Evolutionary conservation across 257 asterid genomes (phyloP), one percentile per base, ranked within the genome.

Genomic region (Solanum lycopersicoides): DNA sequence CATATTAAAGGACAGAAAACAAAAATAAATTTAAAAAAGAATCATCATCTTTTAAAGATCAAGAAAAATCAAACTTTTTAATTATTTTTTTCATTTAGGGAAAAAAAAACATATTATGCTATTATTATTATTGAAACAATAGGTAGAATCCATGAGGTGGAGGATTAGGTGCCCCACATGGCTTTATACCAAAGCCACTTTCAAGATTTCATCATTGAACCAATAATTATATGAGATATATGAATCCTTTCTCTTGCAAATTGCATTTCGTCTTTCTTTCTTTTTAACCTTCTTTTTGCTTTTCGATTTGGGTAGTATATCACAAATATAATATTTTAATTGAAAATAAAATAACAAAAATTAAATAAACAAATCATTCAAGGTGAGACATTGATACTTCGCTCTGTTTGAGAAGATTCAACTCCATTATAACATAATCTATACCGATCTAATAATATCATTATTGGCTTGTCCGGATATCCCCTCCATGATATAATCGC

Each of bases 151-250:
- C 87, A 84, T 65, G 80, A 66, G 80, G 86, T 63, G 77, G 86
- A 60, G 59, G 37, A 35, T 59, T 60, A 83, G 86, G 86, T 63
- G 76, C 63, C 87, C 87, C 84, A 66, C 87, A 84, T 84, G 87
- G 87, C 44, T 84, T 66, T 84, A 66, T 37, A 84, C 20, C 65
- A 84, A 25, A 65, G 66, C 84, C 84, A 79, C 84, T 47, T 14
- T 15, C 42, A 79, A 45, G 66, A 79, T 28, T 79, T 79, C 66
- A 79, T 79, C 66, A 28, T 79, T 45, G 42, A 30, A 47, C 42
- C 68, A 80, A 47, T 80, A 80, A 47, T 80, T 44, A 7, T 77
- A n/a, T 63, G 71, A 63, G 34, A n/a, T 63, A 15, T 0, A 30
- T 71, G 76, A 30, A 71, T 32, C 42, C 23, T 71, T 32, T 53